phyloP scores from a whole-genome alignment of 140 eudicot species.

The Cichorium intybus region DNA sequence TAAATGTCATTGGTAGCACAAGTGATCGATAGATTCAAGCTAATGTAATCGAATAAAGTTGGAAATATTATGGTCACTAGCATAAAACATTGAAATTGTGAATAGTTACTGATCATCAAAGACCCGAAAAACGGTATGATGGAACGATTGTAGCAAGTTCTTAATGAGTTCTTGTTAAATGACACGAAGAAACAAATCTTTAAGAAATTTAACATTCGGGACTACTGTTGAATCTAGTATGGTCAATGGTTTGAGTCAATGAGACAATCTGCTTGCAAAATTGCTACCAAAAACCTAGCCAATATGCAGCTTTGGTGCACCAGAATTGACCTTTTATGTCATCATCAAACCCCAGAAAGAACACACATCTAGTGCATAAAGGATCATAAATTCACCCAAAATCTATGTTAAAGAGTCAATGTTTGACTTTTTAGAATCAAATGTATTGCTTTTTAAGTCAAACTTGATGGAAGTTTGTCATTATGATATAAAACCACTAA shows the following conservation, averaged over 20 bases:
- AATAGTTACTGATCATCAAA: background rate
- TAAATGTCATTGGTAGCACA: conserved; percentile 13
- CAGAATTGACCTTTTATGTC: background rate
- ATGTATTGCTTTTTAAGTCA: conserved; percentile 10
- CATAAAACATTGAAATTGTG: background rate
- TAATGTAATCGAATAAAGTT: background rate
- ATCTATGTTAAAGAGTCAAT: conserved; percentile 12
- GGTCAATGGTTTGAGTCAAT: background rate
- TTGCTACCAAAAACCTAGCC: conserved; percentile 8
- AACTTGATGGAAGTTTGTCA: conserved; percentile 6
- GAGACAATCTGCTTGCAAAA: background rate
- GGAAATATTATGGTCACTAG: background rate
- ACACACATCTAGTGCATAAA: conserved; percentile 6
- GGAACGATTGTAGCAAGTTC: background rate
- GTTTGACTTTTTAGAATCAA: conserved; percentile 19
- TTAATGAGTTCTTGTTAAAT: conserved; percentile 3
- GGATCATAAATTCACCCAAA: conserved; percentile 8
- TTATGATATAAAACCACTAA: background rate
- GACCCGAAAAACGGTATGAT: conserved; percentile 8
- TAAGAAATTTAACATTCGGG: background rate
- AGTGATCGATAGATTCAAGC: conserved; percentile 8
- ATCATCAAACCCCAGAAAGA: background rate
- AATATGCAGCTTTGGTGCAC: conserved; percentile 9
- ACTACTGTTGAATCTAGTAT: background rate
- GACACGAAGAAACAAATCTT: background rate